Percentiles rank a stretch among this genome's conserved stretches.
These are phyloP conservation scores for Lagenidium giganteum DNA, from an alignment of 352 stramenopile genomes.

Conservation along the genomic window DNA sequence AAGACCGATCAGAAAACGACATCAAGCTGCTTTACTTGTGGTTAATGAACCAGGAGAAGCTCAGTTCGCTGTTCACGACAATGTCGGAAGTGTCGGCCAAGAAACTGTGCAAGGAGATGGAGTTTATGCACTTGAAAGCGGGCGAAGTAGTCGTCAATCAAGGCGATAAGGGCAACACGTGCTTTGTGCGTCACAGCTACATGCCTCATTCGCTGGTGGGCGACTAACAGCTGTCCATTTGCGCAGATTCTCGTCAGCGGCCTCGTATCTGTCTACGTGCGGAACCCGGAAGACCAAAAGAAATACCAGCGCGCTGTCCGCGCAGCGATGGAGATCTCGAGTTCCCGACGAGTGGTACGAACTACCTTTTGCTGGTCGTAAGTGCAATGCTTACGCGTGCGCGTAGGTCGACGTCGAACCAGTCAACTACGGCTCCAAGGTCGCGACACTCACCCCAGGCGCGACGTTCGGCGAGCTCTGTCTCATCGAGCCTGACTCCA, in stretches of 20 bases:
- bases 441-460: slow-evolving; percentile 68
- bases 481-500: slow-evolving; percentile 82
- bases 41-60: slow-evolving; percentile 85
- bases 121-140: slow-evolving; percentile 67
- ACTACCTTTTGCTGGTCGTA: background rate
- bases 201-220: background rate
- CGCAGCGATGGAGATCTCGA: slow-evolving; percentile 31
- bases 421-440: slow-evolving; percentile 52
- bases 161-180: slow-evolving; percentile 81
- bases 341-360: slow-evolving; percentile 34
- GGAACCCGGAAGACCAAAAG: slow-evolving; percentile 61
- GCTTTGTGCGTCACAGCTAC: slow-evolving; percentile 43
- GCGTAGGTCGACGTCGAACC: slow-evolving; percentile 26
- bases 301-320: slow-evolving; percentile 49
- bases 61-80: slow-evolving; percentile 81
- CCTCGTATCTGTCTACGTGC: slow-evolving; percentile 69
- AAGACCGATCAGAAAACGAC: slow-evolving; percentile 65
- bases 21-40: slow-evolving; percentile 79
- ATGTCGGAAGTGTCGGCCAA: slow-evolving; percentile 83
- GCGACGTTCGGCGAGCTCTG: slow-evolving; percentile 82
- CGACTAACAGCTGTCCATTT: background rate
- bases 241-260: slow-evolving; percentile 74
- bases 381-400: too few relatives aligned
- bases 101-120: slow-evolving; percentile 85
- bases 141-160: slow-evolving; percentile 77